Base-by-base conservation (phyloP, 179 eudicot genomes). In the Beta macrorhiza region DNA sequence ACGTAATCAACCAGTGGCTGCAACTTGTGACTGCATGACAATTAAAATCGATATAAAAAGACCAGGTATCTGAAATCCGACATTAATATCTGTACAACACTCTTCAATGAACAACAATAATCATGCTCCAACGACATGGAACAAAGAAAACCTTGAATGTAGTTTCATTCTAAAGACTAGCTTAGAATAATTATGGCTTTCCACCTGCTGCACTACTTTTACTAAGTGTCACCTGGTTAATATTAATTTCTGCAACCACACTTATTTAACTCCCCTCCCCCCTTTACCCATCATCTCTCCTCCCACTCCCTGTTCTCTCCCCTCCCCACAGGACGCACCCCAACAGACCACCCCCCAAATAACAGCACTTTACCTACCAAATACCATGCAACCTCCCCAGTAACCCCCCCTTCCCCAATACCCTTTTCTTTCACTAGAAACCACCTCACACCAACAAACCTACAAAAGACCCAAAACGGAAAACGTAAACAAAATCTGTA, bases 1-100 rank as follows among this genome's bases (percentile, higher is more conserved):
- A 94, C 85, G 78, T 90, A 91, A 64, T 90, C 91, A 69, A 96
- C 91, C 89, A 96, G 76, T 0, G 93, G 98, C 82, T 90, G 96
- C 90, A 96, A 74, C 78, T 91, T 96, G 63, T 84, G 89, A 86
- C 99, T 93, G 91, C 89, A 89, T 20, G 69, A 53, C 62, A 68
- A 72, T 72, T 9, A 55, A 19, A 44, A 70, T 58, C 1, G 37
- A 53, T 44, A 73, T 73, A 37, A 70, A 13, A 32, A 59, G 45
- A 32, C 6, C 47, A 44, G 14, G 45, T 22, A 20, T 22, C 5
- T 45, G n/a, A 76, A 58, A 55, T 25, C 45, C 75, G 57, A 75
- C 74, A 29, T 5, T 10, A 25, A 65, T n/a, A 53, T 16, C 62
- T 29, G 0, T 52, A 65, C 57, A 44, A 57, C 17, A 44, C 16